phyloP scores from a whole-genome alignment of 805 yeast genomes.

The Yarrowia alimentaria region DNA sequence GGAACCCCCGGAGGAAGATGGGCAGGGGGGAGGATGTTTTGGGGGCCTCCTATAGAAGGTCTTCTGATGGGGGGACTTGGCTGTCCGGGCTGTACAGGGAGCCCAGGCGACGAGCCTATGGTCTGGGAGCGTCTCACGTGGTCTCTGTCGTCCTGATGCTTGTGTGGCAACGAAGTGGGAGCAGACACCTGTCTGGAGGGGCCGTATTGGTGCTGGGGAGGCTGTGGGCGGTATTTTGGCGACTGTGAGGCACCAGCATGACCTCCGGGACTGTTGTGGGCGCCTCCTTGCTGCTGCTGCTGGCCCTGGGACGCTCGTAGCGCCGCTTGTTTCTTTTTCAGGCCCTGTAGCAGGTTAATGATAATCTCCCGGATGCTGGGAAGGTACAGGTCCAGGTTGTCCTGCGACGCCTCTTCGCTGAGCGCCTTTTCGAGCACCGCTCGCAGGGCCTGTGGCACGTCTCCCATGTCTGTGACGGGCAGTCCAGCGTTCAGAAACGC shows the following conservation, averaged over 20 bases:
- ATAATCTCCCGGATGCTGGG: slow-evolving; percentile 86
- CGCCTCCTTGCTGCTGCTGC: neutral
- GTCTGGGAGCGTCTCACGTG: slow-evolving; percentile 23
- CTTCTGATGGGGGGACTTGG: neutral
- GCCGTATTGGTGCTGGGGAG: slow-evolving; percentile 20
- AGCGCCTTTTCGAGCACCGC: slow-evolving; percentile 81
- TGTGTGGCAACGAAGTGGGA: slow-evolving; percentile 9
- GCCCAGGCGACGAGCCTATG: slow-evolving; percentile 10
- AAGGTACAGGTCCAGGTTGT: slow-evolving; percentile 70
- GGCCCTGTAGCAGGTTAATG: slow-evolving; percentile 70
- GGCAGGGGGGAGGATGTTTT: neutral
- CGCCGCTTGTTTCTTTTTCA: slow-evolving; percentile 73
- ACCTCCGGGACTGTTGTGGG: too few relatives aligned
- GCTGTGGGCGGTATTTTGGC: slow-evolving; percentile 10
- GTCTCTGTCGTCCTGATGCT: slow-evolving; percentile 8
- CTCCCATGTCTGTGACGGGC: slow-evolving; percentile 75
- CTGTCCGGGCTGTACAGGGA: slow-evolving; percentile 1
- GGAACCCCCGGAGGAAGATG: slow-evolving; percentile 4
- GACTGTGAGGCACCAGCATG: too few relatives aligned
- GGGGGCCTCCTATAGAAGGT: neutral
- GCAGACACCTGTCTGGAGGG: slow-evolving; percentile 22
- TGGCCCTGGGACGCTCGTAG: slow-evolving; percentile 40
- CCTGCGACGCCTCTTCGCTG: slow-evolving; percentile 80
- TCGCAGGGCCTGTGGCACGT: slow-evolving; percentile 81
- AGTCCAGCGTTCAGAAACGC: slow-evolving; percentile 78